phyloP scores from a whole-genome alignment of 345 rosid species.

The Gossypium raimondii region DNA sequence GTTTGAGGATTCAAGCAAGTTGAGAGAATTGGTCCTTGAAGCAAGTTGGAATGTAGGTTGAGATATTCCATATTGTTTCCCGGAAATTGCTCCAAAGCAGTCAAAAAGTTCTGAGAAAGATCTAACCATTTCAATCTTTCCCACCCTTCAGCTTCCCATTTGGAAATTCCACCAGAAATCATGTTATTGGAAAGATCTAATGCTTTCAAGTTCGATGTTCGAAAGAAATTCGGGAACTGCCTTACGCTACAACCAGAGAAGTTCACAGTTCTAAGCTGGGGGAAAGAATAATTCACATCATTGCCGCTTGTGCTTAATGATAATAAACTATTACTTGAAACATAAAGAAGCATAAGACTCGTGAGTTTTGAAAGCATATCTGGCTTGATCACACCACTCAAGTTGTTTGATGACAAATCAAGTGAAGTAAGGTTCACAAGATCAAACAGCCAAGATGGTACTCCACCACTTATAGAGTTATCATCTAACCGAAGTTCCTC shows the following conservation, averaged over 20 bases:
- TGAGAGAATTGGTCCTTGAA: not conserved
- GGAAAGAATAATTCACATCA: not conserved
- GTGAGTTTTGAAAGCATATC: not conserved
- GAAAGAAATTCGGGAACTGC: not conserved
- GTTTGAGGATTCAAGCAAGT: not conserved
- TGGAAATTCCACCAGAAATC: not conserved
- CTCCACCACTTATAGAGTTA: too few relatives aligned
- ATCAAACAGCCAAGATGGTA: not conserved
- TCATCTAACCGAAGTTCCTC: rapidly evolving
- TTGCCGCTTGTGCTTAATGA: not conserved
- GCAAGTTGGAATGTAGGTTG: not conserved
- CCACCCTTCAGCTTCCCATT: not conserved
- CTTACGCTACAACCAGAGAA: not conserved
- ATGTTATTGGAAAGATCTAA: not conserved
- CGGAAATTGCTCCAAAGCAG: not conserved
- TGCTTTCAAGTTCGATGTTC: not conserved
- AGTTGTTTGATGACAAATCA: not conserved
- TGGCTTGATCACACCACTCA: not conserved
- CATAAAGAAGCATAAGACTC: not conserved
- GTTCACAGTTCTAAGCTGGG: rapidly evolving
- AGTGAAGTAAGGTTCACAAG: not conserved
- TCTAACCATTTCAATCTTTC: rapidly evolving
- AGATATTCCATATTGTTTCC: not conserved
- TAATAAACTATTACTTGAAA: not conserved
- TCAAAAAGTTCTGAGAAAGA: not conserved